phyloP scores from a whole-genome alignment of 257 asterid species.

The Pogostemon cablin region DNA sequence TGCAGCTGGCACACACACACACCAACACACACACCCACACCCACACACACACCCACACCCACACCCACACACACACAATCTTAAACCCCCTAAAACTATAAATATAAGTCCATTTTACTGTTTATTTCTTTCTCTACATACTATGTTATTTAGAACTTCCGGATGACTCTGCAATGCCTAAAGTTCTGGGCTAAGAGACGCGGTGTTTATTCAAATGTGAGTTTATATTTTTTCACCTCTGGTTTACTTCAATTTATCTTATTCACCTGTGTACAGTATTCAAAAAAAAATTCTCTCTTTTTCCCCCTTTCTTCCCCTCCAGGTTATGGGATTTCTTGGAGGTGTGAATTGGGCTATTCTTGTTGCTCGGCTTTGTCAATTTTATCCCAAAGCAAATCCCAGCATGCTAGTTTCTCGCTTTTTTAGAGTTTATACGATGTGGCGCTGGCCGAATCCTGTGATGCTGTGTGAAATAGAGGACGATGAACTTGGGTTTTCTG shows the following conservation, averaged over 20 bases:
- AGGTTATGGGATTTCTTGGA: constrained; percentile 99
- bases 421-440: constrained; percentile 80
- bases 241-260: neutral
- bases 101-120: neutral
- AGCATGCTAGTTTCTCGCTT: constrained; percentile 96
- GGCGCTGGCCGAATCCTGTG: constrained; percentile 99
- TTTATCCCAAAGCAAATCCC: constrained; percentile 91
- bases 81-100: neutral
- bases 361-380: constrained; percentile 92
- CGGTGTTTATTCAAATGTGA: constrained; percentile 92
- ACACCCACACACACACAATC: no score
- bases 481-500: constrained; percentile 78
- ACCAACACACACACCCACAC: no score
- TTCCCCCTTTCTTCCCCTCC: constrained; percentile 16
- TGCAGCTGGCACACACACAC: no score
- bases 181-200: constrained; percentile 97
- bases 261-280: neutral
- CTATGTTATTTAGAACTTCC: constrained; percentile 55
- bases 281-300: neutral
- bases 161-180: constrained; percentile 75
- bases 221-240: constrained; percentile 29
- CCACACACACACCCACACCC: no score
- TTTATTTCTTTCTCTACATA: neutral
- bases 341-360: constrained; percentile 98
- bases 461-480: constrained; percentile 91